These are phyloP conservation scores for Pharus latifolius DNA, from an alignment of 176 grass and related monocot species.

Conservation along the genomic window DNA sequence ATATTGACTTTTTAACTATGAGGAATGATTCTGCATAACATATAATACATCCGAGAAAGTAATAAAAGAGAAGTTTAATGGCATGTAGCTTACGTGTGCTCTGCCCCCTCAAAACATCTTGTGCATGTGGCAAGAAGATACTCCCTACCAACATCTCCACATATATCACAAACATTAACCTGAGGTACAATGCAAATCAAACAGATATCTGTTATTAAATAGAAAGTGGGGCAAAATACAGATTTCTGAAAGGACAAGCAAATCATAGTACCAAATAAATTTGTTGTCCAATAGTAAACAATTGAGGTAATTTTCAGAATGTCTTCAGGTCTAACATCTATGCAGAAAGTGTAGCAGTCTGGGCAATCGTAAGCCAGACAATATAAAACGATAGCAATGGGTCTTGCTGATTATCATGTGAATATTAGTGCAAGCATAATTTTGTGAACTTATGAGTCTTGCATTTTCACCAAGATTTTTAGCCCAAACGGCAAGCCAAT, in stretches of 20 bases:
- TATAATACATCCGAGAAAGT: neutral
- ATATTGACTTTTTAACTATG: neutral
- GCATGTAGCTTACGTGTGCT: constrained; percentile 81
- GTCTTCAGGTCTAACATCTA: neutral
- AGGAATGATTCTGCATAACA: neutral
- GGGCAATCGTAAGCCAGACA: too few relatives aligned
- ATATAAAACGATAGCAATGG: neutral
- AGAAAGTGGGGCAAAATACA: neutral
- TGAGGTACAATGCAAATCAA: constrained; percentile 20
- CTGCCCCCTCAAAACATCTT: constrained; percentile 86
- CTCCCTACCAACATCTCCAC: constrained; percentile 89
- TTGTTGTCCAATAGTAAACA: constrained; percentile 4
- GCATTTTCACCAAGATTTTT: neutral
- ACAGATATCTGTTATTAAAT: constrained; percentile 10
- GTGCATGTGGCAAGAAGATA: constrained; percentile 88
- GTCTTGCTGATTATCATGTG: neutral
- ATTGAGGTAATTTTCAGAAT: neutral
- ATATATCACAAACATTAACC: constrained; percentile 99
- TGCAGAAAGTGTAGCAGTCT: too few relatives aligned
- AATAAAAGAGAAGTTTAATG: neutral
- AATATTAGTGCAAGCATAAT: neutral
- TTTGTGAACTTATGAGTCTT: neutral
- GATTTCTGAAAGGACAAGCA: neutral
- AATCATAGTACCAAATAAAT: neutral
- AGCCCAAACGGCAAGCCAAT: neutral